Evolutionary conservation across 768 basidiomycete genomes (phyloP), one percentile per base, ranked within the genome.

Genomic region (Candolleomyces eurysporus): DNA sequence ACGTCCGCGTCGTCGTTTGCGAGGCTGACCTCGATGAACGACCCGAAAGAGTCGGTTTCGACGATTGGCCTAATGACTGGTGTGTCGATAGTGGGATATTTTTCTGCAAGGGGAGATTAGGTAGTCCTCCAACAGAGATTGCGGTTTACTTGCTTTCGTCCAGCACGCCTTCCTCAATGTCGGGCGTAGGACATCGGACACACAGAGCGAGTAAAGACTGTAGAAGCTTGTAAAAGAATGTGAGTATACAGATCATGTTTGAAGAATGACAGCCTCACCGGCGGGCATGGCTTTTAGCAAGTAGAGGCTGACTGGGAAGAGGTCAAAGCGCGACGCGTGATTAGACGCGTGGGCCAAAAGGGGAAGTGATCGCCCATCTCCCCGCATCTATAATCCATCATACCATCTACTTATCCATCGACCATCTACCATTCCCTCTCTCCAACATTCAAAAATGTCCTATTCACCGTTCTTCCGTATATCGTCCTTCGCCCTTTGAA

Each of bases 401-500:
- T 36, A 36, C 36, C 36, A 36, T 36, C 36, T 36, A 36, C 36
- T 36, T 36, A 36, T 36, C 36, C 19, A 21, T 61, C 43, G 36
- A 58, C 48, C 46, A 40, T 52, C 22, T 40, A 7, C n/a, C 16
- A 16, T 26, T 21, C 19, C 32, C n/a, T 9, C 14, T 26, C 54
- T 31, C 43, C 48, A n/a, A 17, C 45, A 46, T 4, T 6, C 17
- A 22, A 61, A 39, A 46, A 61, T 61, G 60, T 40, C 60, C 30
- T 61, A 52, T 39, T 48, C 53, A 32, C 60, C 60, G 54, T 45
- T 54, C 46, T 61, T 61, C 46, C 60, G 60, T 42, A 61, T 61
- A 61, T 39, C 39, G 42, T 7, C 6, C 3, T 6, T 8, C 36
- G 42, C 40, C 54, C 54, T 56, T 56, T 56, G 54, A 56, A 19